Base-by-base conservation (phyloP, 1,284 basidiomycete species). In the Irpex sp. region DNA sequence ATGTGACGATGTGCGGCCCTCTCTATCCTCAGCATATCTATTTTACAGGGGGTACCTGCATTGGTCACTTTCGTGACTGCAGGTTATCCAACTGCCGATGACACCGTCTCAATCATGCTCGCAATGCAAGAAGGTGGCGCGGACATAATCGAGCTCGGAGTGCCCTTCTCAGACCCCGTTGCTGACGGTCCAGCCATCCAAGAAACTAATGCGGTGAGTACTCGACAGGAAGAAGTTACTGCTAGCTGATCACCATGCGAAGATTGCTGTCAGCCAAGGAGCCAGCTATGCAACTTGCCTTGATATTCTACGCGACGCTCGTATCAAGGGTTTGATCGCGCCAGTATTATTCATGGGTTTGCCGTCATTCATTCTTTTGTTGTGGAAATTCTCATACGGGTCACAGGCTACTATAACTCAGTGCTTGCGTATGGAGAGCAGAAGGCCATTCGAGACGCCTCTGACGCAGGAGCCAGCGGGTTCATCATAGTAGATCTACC, bases 401-500 rank as follows among this genome's bases (percentile, higher is more conserved):
- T 21, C 43, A 46, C 68, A 97, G 95, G 95, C 56, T 98, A 98
- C 78, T 97, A 96, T 78, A 99, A 99, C 75, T 95, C 97, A 6
- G 77, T 98, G 50, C 82, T 99, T 59, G 93, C 96, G 0, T 97
- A 98, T 73, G 95, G 95, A 8, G 97, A 99, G 77, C 91, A 96
- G 68, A 92, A 88, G 73, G 93, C 97, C 2, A 95, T 98, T 55
- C 83, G 88, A 60, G 95, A 97, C 73, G 96, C 95, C 4, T 83
- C 79, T 59, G 87, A 88, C 60, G 93, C 94, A 26, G 97, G 97
- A 37, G 97, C 94, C 0, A 98, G 97, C 76, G 97, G 97, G 4
- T 99, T 96, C 76, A 97, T 99, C 71, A 87, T 99, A 75, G 95
- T 98, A 51, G 97, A 99, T 76, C 85, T 99, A 21, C 97, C 97